Evolutionary conservation across 2,329 filamentous ascomycete genomes (phyloP).

Genomic region (Thielaviopsis ethacetica): DNA sequence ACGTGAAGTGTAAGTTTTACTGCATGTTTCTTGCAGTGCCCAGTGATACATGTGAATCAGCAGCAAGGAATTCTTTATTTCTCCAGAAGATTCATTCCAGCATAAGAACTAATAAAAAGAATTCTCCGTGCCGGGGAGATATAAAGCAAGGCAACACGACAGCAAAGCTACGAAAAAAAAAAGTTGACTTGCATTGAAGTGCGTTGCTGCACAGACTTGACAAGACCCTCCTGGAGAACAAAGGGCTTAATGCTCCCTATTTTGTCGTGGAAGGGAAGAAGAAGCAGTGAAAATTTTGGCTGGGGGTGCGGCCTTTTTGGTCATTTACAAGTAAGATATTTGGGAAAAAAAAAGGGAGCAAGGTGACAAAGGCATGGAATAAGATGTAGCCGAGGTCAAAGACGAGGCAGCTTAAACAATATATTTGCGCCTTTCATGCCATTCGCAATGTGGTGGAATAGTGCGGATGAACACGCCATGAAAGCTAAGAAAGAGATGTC

Average conservation of each 20-base stretch:
- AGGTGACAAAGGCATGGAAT: not conserved
- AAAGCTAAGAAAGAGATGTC: not conserved
- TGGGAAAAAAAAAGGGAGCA: not conserved
- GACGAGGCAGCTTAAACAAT: not conserved
- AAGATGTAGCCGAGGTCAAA: not conserved
- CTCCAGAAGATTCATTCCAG: not conserved
- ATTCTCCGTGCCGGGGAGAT: not conserved
- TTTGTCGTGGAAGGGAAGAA: not conserved
- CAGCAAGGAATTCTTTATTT: not conserved
- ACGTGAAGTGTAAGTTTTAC: not conserved
- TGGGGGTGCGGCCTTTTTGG: too few relatives aligned
- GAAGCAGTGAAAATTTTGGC: not conserved
- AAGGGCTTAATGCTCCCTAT: not conserved
- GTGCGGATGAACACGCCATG: not conserved
- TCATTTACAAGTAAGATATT: not conserved
- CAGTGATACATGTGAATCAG: too few relatives aligned
- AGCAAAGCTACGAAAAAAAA: too few relatives aligned
- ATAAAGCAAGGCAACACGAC: too few relatives aligned
- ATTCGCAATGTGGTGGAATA: not conserved
- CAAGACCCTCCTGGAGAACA: not conserved
- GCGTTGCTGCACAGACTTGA: too few relatives aligned
- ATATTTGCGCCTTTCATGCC: not conserved
- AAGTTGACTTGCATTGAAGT: too few relatives aligned
- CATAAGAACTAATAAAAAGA: not conserved
- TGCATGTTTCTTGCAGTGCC: not conserved